Base-by-base conservation (phyloP, 1,139 yeast species). In the Candida sanyaensis region DNA sequence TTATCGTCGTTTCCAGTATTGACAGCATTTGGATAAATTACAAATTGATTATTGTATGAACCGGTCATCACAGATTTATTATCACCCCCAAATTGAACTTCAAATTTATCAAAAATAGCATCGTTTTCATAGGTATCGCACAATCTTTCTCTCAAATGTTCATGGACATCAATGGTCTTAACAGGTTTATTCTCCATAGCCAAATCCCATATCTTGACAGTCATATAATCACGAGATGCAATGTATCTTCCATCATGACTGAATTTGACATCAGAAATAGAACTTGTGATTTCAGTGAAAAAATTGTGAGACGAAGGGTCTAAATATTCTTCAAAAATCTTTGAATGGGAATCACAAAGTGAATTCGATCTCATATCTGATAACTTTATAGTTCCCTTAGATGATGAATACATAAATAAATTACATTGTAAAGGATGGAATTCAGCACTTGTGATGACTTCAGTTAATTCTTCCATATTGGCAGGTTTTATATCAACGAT, bases 101-200 rank as follows among this genome's bases (percentile, higher is more conserved):
- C 99, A 69, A 95, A 95, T 76, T 93, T 95, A 75, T 95, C 99
- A 72, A 95, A 95, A 52, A 95, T 95, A 44, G 98, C 96, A 71
- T 95, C 99, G 66, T 92, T 92, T 68, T 95, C 99, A 72, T 95
- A 95, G 38, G 98, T 91, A 68, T 95, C 98, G 71, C 98, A 93
- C 62, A 95, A 77, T 64, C 95, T 80, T 62, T 91, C 97, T 60
- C 97, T 83, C 60, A 95, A 81, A 66, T 90, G 96, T 66, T 95
- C 99, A 68, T 95, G 99, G 56, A 95, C 93, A 66, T 89, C 90
- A 55, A 95, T 91, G 11, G 97, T 92, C 68, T 90, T 90, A 49
- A 95, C 74, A 27, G 99, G 99, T 66, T 88, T 90, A 57, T 84
- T 86, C 68, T 93, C 97, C 99, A 93, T 95, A 55, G 91, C 91